Base-by-base conservation (phyloP, 179 eudicot genomes). In the Patellifolia procumbens region DNA sequence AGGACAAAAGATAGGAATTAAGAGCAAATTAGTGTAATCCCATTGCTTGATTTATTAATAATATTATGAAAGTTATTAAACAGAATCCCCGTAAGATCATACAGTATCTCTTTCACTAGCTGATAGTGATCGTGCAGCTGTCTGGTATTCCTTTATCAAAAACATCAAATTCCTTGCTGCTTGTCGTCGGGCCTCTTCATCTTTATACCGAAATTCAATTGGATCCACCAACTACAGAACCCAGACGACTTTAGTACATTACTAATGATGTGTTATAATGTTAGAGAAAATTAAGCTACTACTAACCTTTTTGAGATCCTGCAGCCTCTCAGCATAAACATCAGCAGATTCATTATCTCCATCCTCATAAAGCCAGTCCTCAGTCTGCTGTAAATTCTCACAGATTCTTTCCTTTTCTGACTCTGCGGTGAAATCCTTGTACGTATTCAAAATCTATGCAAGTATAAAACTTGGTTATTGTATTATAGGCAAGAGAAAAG, bases 281-380 rank as follows among this genome's bases (percentile, higher is more conserved):
- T 28, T 46, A 70, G 4, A 37, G 2, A 4, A 13, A 19, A 59
- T 5, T 45, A 34, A 60, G 67, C 76, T 31, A 60, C 61, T 29
- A 28, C 48, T 49, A 62, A 93, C 99, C 99, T 82, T 89, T 80
- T 81, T 80, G 28, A 95, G 87, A 80, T 86, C 87, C 70, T 91
- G 82, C 32, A 91, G 82, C 77, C 86, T 91, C 80, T 85, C 76
- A 58, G 89, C 68, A 79, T 93, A 95, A 62, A 89, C 89, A 49
- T 75, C 29, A 67, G 92, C 97, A 80, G 97, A 82, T 81, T 88
- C 97, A 84, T 92, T 92, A 84, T 87, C 95, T 39, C 97, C 97
- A 52, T 95, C 99, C 51, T 89, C 99, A 75, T 95, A 95, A 37
- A 95, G 92, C 99, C 99, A 95, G 31, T 95, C 99, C 82, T 95